Evolutionary conservation across 2,329 filamentous ascomycete species (phyloP), one percentile per base, ranked within the genome.

Genomic region (Claviceps arundinis): DNA sequence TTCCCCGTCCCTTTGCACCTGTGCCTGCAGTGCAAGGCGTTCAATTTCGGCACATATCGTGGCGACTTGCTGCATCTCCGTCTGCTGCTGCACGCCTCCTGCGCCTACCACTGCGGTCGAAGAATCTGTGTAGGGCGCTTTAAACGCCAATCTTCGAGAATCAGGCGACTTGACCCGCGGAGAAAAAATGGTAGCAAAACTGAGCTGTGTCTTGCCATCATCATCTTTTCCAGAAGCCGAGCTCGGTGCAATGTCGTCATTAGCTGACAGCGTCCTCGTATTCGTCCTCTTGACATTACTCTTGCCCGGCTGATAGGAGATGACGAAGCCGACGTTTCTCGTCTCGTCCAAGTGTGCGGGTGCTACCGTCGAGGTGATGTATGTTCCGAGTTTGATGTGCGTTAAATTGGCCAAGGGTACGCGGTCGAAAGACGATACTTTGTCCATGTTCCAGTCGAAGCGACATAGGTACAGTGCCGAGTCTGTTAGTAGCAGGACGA

Each of bases 401-500:
- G 78, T 76, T 38, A 98, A 73, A 53, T 88, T 86, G 19, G 78
- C 75, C 7, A 97, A 74, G 53, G 86, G 82, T 14, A 96, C 82
- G 7, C 90, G 78, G 68, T 97, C 90, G 65, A 96, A 97, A 0
- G 86, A 89, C 13, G 85, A 84, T 1, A 98, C 87, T 64, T 97
- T 97, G 69, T 97, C 93, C 7, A 89, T 84, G 56, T 87, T 86
- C 89, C 91, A 97, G 67, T 97, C 89, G 60, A 97, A 90, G 14
- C 87, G 82, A 65, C 90, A 96, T 55, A 88, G 82, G 64, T 97
- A 97, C 2, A 97, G 66, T 0, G 89, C 91, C 0, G 77, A 75
- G 57, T 95, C 85, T 0, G 93, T 97, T 37, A 98, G 73, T 0
- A 98, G 74, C 1, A 98, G 74, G 1, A 98, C 86, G 0, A 85